Base-by-base conservation (phyloP, 164 flowering plant species). In the Nymphaea colorata region DNA sequence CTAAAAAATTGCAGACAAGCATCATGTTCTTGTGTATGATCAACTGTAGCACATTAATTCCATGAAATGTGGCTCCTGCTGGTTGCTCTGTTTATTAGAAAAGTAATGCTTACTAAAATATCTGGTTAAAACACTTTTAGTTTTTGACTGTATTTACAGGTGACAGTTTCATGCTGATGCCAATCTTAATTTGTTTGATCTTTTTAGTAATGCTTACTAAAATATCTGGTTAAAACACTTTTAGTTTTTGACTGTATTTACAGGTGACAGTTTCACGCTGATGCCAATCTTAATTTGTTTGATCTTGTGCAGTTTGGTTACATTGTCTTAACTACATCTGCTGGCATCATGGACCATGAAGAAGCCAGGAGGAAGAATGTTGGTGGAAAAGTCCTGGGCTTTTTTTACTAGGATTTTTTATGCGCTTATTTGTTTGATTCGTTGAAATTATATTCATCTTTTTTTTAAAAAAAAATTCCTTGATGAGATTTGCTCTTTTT, bases 261-360 rank as follows among this genome's bases (percentile, higher is more conserved):
- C 12, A 8, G 10, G 15, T 8, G 59, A 55, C 59, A 55, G 12
- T 15, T 55, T 15, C 59, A 55, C 10, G 10, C 12, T 55, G 59
- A 15, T 55, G 15, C 59, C 59, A 8, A 25, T 55, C 59, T 55
- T 8, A 55, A 15, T 55, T 8, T 25, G 0, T 25, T 25, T 25
- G 36, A 25, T 25, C 64, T 41, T 12, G 14, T 71, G 77, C 83
- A 84, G 87, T 82, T 82, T 68, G 87, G 87, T 16, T 82, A 79
- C 17, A 84, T 84, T 68, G 87, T 84, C 68, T 69, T 84, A 71
- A 84, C 87, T n/a, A 82, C 87, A 15, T 84, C 86, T 51, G 85
- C 87, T 0, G 87, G 84, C 6, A 84, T 84, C 74, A 84, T 84
- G 86, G 87, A 84, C 67, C 87, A 84, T 36, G 86, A 82, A 72